Evolutionary conservation across 495 filamentous ascomycete genomes (phyloP), one percentile per base, ranked within the genome.

Genomic region (Cercophora samala): DNA sequence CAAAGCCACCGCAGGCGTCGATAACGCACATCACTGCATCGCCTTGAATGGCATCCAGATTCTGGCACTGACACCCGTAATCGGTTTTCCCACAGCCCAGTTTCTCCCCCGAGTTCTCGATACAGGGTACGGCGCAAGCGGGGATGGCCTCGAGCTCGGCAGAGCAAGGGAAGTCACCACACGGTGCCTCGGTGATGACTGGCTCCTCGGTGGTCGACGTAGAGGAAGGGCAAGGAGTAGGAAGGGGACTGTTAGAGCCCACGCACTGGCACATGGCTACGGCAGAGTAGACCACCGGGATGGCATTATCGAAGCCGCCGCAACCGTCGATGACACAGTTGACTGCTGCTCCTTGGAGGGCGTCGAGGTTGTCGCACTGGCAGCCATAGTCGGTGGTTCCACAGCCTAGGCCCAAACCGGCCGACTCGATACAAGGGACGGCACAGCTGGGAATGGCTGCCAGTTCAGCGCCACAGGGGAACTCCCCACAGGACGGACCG

Each of bases 371-470:
- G 18, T 22, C 13, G 37, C 66, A 68, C 0, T 64, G 37, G 62
- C 66, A 68, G 4, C 11, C 6, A 2, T 68, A 60, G 19, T 68
- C 62, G 21, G 32, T 25, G 11, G 26, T 25, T 1, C 2, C 23
- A 17, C 66, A 68, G 55, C 66, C 66, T 0, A 64, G 19, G 2
- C 18, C 22, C 13, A 52, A 23, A 13, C 54, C 62, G 13, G 61
- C 54, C 1, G 55, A 51, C 24, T 64, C 66, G 15, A 68, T 68
- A 5, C 61, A 60, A 13, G 53, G 19, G 17, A 63, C 46, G 24
- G 66, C 66, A 25, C 66, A 68, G 18, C 19, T 13, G 8, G 61
- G 66, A 22, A 60, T 42, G 6, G 53, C 54, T 6, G 61, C 55
- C 2, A 64, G 19, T 5, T 37, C 18, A 3, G 18, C 4, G 13